Evolutionary conservation across 208 protist genomes (phyloP).

Genomic region (Acanthamoeba sp.): DNA sequence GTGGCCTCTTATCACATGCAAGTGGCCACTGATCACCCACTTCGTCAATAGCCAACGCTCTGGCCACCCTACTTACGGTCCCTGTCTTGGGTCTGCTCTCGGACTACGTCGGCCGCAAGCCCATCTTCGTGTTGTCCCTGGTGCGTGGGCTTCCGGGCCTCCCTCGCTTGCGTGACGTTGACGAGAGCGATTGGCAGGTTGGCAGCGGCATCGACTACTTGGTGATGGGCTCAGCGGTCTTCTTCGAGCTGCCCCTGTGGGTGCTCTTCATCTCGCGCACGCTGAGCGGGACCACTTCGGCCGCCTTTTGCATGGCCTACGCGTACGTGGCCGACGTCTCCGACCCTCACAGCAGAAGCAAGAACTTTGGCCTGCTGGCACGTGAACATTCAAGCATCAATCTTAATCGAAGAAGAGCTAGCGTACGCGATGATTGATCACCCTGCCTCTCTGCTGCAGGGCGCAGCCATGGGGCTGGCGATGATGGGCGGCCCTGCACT

Average conservation of each 20-base stretch:
- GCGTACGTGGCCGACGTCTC: background rate
- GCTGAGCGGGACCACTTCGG: background rate
- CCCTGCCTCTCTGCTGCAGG: background rate
- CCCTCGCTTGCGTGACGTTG: background rate
- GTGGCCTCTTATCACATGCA: no score
- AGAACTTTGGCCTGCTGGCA: background rate
- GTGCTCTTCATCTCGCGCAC: conserved; percentile 21
- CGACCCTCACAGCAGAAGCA: background rate
- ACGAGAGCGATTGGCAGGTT: background rate
- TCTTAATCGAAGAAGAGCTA: no score
- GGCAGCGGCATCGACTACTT: background rate
- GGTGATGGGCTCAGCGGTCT: background rate
- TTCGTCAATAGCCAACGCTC: background rate
- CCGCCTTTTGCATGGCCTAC: conserved; percentile 24
- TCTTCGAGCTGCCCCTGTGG: background rate
- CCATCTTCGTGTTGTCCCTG: background rate
- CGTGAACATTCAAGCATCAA: no score
- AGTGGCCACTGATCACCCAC: background rate
- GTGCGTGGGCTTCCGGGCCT: background rate
- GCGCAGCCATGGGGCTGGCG: background rate
- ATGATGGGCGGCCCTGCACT: background rate
- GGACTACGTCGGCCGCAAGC: conserved; percentile 16
- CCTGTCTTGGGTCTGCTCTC: background rate
- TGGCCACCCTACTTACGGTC: background rate
- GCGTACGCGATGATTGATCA: background rate